Evolutionary conservation across 2,329 filamentous ascomycete genomes (phyloP).

Genomic region (Macrophomina pseudophaseolina): DNA sequence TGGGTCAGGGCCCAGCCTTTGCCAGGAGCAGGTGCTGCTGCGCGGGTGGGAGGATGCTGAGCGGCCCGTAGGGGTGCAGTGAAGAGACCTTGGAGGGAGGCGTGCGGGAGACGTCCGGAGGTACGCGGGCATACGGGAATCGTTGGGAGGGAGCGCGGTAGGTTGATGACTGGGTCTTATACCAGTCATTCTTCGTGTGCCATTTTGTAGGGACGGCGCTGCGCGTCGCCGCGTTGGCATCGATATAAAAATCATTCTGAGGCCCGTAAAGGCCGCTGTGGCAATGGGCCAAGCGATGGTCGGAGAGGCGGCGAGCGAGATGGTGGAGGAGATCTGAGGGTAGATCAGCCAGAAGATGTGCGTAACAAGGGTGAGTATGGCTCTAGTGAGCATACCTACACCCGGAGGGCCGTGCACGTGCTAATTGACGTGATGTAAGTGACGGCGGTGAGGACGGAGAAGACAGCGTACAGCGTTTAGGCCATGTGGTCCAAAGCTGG

Average conservation of each 20-base stretch:
- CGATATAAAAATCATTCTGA: neutral
- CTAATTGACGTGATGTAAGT: neutral
- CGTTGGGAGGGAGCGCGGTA: neutral
- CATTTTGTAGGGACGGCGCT: neutral
- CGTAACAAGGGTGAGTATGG: neutral
- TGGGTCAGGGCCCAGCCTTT: neutral
- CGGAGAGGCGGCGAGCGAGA: neutral
- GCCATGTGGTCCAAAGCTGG: neutral
- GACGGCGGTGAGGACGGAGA: neutral
- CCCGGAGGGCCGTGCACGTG: neutral
- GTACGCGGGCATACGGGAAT: neutral
- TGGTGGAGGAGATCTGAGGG: neutral
- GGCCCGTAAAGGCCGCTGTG: neutral
- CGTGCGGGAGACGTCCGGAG: neutral
- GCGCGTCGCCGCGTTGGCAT: neutral
- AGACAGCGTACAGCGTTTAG: neutral
- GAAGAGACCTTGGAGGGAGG: neutral
- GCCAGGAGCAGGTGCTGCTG: neutral
- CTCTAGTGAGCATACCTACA: neutral
- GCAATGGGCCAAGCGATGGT: neutral
- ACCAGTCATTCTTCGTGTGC: neutral
- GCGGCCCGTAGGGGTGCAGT: neutral
- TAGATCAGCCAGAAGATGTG: neutral
- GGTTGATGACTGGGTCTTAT: neutral
- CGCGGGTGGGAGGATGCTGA: neutral